A percentile compares a stretch with the other conserved stretches of the same genome.
Conservation (phyloP, 2,329 filamentous ascomycete genomes). For the Xylaria polymorpha region DNA sequence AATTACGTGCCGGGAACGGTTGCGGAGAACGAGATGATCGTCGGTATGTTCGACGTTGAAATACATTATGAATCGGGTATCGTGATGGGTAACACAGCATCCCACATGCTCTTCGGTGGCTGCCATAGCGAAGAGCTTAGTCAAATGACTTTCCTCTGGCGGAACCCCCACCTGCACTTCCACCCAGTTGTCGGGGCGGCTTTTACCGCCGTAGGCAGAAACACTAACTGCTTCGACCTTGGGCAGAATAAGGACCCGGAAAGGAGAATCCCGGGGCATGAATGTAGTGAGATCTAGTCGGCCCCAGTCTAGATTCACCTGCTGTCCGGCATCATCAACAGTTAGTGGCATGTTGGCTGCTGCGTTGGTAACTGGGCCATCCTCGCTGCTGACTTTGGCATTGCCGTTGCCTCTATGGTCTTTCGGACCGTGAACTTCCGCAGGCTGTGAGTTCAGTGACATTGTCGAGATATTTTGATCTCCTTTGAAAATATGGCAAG, state of each 20-base stretch:
- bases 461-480: neutral
- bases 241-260: slow-evolving; percentile 15
- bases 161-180: neutral
- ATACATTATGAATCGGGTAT: neutral
- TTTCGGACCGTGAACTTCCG: neutral
- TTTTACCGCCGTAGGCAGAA: neutral
- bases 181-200: slow-evolving; percentile 6
- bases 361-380: neutral
- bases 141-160: neutral
- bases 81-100: neutral
- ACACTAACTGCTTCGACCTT: neutral
- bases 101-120: slow-evolving; percentile 10
- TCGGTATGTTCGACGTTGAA: slow-evolving; percentile 9
- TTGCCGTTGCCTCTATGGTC: neutral
- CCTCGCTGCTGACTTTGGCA: neutral
- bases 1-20: neutral
- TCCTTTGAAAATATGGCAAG: neutral
- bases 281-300: slow-evolving; percentile 1
- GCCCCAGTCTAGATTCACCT: neutral
- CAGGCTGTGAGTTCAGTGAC: neutral
- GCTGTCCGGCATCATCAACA: neutral
- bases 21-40: slow-evolving; percentile 11
- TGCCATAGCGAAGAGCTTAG: slow-evolving; percentile 12
- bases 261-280: neutral
- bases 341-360: neutral